Base-by-base conservation (phyloP, 371 early-diverging fungal genomes). In the Lichtheimia ramosa region DNA sequence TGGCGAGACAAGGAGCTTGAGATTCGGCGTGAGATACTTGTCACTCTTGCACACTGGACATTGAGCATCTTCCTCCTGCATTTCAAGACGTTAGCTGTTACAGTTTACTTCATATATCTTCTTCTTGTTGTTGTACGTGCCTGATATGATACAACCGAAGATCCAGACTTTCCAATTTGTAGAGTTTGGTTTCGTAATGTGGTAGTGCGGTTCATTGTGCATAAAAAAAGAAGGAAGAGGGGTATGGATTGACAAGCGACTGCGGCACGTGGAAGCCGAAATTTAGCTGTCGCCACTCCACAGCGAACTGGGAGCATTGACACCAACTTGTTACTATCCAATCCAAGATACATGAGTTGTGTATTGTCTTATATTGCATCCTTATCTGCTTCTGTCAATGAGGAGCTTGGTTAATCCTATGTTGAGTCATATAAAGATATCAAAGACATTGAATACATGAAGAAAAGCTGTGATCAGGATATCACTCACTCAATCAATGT, bases 21-120 rank as follows among this genome's bases (percentile, higher is more conserved):
- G 88, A 63, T 86, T 85, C 14, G 95, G 96, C 63, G 96, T 96
- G 46, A 99, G 83, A 77, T 96, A 98, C 52, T 95, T 87, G 68
- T 95, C 93, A 61, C 92, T 92, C 65, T 92, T 92, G 77, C 99
- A 99, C 5, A 96, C 92, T 20, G 98, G 99, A 63, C 99, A 99
- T 27, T 83, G 82, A 60, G 94, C 94, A 69, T 96, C 85, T 63
- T 81, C 80, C 68, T 79, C 77, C 77, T 79, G 48, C 13, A 56
- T 13, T n/a, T 5, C 20, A 48, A 18, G 8, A 18, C 18, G 18
- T 27, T 21, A 14, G 24, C 43, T 34, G 34, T 34, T 8, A 8
- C 10, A 6, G 10, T 34, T 34, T 2, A 34, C 34, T 8, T 8
- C 10, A 0, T 34, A 34, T 34, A 27, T 2, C 3, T n/a, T n/a